Conservation (phyloP, 371 early-diverging fungal genomes). For the Enterocytospora artemiae region DNA sequence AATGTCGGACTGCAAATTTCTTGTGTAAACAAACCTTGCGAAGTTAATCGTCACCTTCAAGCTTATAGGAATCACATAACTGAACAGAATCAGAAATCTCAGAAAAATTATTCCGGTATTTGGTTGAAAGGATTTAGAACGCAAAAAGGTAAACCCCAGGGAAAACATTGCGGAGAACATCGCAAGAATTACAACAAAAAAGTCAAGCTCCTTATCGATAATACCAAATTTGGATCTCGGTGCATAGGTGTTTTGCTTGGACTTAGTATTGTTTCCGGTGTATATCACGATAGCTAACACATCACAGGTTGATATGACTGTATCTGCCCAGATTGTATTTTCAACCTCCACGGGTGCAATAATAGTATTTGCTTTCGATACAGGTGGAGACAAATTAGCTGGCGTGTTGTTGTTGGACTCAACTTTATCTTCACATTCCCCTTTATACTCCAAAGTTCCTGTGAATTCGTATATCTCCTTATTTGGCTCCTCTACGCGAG, state of each 20-base stretch:
- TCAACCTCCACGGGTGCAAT: conserved; percentile 63
- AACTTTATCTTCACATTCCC: neutral
- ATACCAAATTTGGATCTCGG: conserved; percentile 85
- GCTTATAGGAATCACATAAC: conserved; percentile 89
- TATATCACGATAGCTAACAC: conserved; percentile 82
- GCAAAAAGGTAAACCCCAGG: conserved; percentile 71
- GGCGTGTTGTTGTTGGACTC: neutral
- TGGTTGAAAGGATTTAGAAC: conserved; percentile 35
- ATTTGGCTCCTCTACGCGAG: conserved; percentile 72
- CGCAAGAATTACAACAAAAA: conserved; percentile 63
- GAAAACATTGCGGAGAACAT: conserved; percentile 57
- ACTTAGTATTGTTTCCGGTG: conserved; percentile 87
- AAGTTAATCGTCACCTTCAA: conserved; percentile 88
- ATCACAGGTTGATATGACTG: conserved; percentile 81
- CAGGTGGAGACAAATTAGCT: neutral
- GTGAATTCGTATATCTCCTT: conserved; percentile 87
- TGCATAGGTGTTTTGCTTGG: conserved; percentile 88
- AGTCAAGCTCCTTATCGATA: conserved; percentile 81
- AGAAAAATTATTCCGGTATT: conserved; percentile 73
- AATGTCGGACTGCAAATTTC: conserved; percentile 51
- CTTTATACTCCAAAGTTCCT: conserved; percentile 64
- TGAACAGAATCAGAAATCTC: conserved; percentile 86
- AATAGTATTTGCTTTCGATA: neutral
- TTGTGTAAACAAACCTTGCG: conserved; percentile 79
- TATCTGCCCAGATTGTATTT: conserved; percentile 93